A percentile compares a stretch with the other conserved stretches of the same genome.
These are phyloP conservation scores for Chlorella sp. DNA, from an alignment of 139 green algal species.

Conservation along the genomic window DNA sequence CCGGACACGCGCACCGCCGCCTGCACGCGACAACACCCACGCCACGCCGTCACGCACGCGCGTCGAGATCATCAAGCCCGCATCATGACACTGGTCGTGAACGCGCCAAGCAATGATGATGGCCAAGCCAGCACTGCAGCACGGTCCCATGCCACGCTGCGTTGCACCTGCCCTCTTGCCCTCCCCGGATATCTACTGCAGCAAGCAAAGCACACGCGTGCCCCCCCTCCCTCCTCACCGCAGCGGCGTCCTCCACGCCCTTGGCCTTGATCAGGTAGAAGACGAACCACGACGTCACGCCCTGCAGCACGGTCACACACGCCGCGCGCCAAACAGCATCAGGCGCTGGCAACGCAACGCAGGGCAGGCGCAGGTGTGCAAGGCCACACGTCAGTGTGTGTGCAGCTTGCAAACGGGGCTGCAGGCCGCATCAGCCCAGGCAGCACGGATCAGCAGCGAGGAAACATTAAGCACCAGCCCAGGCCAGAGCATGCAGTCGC, in stretches of 20 bases:
- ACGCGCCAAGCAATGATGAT: not conserved
- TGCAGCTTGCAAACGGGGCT: no score
- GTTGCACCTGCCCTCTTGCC: no score
- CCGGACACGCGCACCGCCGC: conserved; percentile 83
- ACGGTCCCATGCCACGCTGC: no score
- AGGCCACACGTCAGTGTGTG: not conserved
- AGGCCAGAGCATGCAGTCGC: not conserved
- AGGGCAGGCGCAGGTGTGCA: not conserved
- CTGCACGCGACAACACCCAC: conserved; percentile 18
- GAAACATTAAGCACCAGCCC: no score
- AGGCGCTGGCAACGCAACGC: no score
- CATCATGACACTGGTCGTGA: not conserved
- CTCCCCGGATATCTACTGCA: no score
- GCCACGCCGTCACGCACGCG: not conserved
- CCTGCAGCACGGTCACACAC: conserved; percentile 26
- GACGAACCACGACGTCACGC: conserved; percentile 88
- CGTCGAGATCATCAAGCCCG: no score
- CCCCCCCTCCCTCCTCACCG: conserved; percentile 14
- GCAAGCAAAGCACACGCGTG: not conserved
- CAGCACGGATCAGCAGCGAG: no score
- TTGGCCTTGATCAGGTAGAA: conserved; percentile 95
- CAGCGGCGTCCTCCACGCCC: conserved; percentile 71
- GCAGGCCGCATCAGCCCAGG: no score
- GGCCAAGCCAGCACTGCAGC: no score
- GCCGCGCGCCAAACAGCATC: not conserved